Evolutionary conservation across 1,284 basidiomycete species (phyloP), one percentile per base, ranked within the genome.

Genomic region (Heliocybe sulcata): DNA sequence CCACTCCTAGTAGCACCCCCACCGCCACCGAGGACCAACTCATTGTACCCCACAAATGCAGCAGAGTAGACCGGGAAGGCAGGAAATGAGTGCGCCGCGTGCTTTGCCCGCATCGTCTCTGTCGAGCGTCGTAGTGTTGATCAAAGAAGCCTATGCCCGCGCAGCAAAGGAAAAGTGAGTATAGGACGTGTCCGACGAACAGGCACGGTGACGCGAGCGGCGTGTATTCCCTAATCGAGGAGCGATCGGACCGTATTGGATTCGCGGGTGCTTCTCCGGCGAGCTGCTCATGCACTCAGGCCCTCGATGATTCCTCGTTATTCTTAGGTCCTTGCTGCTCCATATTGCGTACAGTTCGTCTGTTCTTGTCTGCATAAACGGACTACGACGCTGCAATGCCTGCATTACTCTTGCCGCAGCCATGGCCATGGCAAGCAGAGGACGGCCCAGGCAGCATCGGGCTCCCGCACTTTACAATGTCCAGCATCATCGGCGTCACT

Each of bases 21-120:
- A 25, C 94, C 94, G 1, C 94, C 94, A 1, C 93, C 94, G 2
- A 96, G 75, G 12, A 94, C 75, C n/a, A 97, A 72, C n/a, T 83
- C 74, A 52, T 81, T 76, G 22, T 85, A 76, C 0, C 85, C 81
- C 12, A 90, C 69, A 72, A 95, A 98, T n/a, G 84, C 83, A 55
- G 87, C 84, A 6, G 90, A 92, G 66, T 94, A 96, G 52, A 96
- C 85, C 0, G 94, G 94, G 65, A 94, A 95, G 1, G 81, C 72
- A 9, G 85, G 78, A 3, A 94, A 77, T 10, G 83, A 68, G 63
- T 94, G 91, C n/a, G 79, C 67, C 16, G 83, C 83, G 68, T 96
- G 93, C 61, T 81, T 77, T 52, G 88, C 83, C 56, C 93, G 83
- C 81, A 94, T 95, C 45, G 38, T 58, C 23, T 20, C 3, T 16